A percentile compares a stretch with the other conserved stretches of the same genome.
These are phyloP conservation scores for Saccharum spontaneum DNA, from an alignment of 176 grass and related monocot species.

Conservation along the genomic window DNA sequence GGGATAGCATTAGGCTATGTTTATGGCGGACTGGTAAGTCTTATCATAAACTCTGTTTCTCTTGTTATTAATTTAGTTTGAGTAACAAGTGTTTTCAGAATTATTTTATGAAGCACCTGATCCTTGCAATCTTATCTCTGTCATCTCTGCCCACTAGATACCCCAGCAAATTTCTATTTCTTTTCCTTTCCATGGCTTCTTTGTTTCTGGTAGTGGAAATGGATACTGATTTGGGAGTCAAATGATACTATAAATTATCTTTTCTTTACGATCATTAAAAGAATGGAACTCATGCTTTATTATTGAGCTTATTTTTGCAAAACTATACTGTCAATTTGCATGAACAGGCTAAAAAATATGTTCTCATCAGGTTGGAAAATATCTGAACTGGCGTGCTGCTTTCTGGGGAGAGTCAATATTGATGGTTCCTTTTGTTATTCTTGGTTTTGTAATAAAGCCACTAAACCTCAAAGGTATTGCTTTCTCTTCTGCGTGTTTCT, in stretches of 20 bases:
- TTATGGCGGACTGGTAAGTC: conserved; percentile 91
- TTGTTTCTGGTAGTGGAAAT: background rate
- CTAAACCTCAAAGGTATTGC: conserved; percentile 82
- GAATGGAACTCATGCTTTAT: background rate
- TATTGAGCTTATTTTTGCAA: background rate
- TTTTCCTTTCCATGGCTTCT: background rate
- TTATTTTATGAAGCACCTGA: background rate
- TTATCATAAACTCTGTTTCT: conserved; percentile 31
- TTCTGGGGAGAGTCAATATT: conserved; percentile 97
- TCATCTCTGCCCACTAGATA: background rate
- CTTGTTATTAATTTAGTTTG: conserved; percentile 6
- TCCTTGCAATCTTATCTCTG: background rate
- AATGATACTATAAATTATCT: background rate
- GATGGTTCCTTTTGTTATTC: conserved; percentile 99
- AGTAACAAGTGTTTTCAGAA: conserved; percentile 15
- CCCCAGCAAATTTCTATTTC: background rate
- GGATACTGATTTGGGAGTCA: background rate
- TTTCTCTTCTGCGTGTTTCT: conserved; percentile 25
- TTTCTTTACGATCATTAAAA: background rate
- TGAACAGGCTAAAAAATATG: background rate
- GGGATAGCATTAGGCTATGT: conserved; percentile 97
- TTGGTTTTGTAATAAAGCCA: conserved; percentile 92
- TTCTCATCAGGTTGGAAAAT: conserved; percentile 60
- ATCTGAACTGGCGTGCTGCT: conserved; percentile 90
- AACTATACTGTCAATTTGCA: background rate